These are phyloP conservation scores for Sesbania bispinosa DNA, from an alignment of 306 rosid genomes.

Conservation along the genomic window DNA sequence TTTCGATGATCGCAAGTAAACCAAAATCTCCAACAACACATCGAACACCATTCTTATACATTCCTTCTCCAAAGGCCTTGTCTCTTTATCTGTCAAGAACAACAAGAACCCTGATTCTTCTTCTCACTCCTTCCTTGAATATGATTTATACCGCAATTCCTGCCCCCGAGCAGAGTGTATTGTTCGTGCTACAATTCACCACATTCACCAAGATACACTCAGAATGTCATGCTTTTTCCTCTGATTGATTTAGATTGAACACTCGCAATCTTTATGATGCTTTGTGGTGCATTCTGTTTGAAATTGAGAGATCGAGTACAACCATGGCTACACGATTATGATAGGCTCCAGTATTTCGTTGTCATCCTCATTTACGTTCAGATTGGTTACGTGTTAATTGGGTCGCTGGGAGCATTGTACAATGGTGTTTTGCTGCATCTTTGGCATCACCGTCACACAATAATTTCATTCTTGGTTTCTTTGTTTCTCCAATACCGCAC, in stretches of 20 bases:
- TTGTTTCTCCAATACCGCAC: too few relatives aligned
- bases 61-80: not conserved
- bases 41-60: slow-evolving; percentile 2
- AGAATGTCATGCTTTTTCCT: not conserved
- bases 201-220: not conserved
- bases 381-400: slow-evolving; percentile 88
- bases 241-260: not conserved
- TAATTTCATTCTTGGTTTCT: too few relatives aligned
- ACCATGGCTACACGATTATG: slow-evolving; percentile 90
- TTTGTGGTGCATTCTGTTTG: slow-evolving; percentile 48
- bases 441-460: too few relatives aligned
- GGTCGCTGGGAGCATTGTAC: slow-evolving; percentile 90
- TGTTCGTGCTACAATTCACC: not conserved
- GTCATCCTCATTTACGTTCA: slow-evolving; percentile 80
- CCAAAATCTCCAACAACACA: not conserved
- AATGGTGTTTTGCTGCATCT: slow-evolving; percentile 79
- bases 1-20: not conserved
- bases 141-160: slow-evolving; percentile 24
- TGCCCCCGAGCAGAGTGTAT: slow-evolving; percentile 29
- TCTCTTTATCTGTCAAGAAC: slow-evolving; percentile 14
- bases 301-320: slow-evolving; percentile 63
- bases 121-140: not conserved
- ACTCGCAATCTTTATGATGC: slow-evolving; percentile 50
- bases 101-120: not conserved
- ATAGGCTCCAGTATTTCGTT: slow-evolving; percentile 74